Conservation (phyloP, 2,329 filamentous ascomycete genomes). For the Venturia carpophila region DNA sequence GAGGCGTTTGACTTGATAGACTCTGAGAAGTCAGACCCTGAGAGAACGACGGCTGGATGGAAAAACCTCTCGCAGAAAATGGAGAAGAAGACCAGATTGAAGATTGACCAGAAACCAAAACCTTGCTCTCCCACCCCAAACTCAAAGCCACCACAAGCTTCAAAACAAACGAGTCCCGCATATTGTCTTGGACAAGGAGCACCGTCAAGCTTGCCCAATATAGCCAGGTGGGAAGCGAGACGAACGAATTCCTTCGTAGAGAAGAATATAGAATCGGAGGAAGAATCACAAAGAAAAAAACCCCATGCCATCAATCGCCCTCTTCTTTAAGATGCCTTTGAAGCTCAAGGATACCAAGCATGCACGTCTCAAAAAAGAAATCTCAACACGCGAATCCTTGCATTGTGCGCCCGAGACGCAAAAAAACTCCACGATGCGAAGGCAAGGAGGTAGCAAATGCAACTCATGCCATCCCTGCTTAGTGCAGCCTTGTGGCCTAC, state of each 20-base stretch:
- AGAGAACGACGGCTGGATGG: not conserved
- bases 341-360: not conserved
- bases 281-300: not conserved
- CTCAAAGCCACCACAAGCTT: not conserved
- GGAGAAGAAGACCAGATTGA: not conserved
- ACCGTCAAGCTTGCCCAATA: not conserved
- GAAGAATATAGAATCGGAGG: not conserved
- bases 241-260: not conserved
- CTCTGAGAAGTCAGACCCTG: not conserved
- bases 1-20: not conserved
- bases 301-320: not conserved
- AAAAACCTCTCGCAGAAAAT: not conserved
- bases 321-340: not conserved
- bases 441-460: not conserved
- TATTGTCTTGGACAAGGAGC: not conserved
- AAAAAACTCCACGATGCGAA: not conserved
- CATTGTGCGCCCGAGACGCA: not conserved
- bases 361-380: not conserved
- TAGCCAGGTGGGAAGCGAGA: not conserved
- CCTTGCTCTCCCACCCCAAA: not conserved
- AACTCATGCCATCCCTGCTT: not conserved
- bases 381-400: not conserved
- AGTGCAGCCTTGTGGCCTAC: slow-evolving; percentile 4
- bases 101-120: slow-evolving; percentile 1
- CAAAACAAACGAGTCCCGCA: not conserved